phyloP scores from a whole-genome alignment of 352 stramenopile species.

The Globisporangium spiculum region DNA sequence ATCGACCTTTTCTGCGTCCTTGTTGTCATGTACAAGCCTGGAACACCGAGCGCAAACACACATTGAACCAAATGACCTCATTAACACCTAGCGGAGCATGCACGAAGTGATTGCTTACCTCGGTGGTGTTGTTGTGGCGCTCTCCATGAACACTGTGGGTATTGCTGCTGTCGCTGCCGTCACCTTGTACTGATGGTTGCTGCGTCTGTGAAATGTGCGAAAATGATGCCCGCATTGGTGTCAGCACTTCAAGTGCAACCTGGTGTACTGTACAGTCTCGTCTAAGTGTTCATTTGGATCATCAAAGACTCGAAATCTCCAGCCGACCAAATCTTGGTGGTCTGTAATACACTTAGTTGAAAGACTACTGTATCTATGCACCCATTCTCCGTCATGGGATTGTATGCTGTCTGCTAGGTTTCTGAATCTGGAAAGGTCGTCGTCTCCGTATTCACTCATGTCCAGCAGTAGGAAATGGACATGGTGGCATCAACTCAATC shows the following conservation, averaged over 20 bases:
- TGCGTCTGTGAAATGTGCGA: background rate
- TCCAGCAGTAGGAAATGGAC: background rate
- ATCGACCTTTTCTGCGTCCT: background rate
- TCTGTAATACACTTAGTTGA: background rate
- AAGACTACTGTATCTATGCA: background rate
- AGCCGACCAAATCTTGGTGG: background rate
- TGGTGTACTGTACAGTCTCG: background rate
- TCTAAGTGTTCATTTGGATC: background rate
- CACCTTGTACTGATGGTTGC: background rate
- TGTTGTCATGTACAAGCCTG: background rate
- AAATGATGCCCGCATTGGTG: constrained; percentile 1
- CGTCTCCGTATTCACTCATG: background rate
- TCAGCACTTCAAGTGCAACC: constrained; percentile 2
- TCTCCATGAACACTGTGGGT: background rate
- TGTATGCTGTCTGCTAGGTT: background rate
- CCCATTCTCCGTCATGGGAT: background rate
- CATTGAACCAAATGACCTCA: background rate
- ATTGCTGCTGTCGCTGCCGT: background rate
- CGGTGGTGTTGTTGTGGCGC: background rate
- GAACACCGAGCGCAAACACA: background rate
- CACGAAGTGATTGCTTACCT: background rate
- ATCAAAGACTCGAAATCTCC: background rate
- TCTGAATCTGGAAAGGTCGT: background rate
- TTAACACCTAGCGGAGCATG: background rate
- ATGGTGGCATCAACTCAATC: background rate